Base-by-base conservation (phyloP, 441 rosid species). In the Populus trichocarpa region DNA sequence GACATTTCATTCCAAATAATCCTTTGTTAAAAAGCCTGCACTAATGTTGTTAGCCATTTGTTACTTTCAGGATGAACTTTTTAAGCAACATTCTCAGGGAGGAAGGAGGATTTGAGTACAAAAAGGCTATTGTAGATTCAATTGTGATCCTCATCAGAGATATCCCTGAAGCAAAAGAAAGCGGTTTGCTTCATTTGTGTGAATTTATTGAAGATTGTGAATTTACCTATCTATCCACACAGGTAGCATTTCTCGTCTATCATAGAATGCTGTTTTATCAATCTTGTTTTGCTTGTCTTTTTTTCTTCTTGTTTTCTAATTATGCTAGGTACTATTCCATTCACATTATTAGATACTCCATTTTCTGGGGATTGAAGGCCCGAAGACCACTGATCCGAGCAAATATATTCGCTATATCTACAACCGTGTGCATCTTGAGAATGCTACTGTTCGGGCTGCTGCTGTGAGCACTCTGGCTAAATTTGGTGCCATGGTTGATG, bases 161-260 rank as follows among this genome's bases (percentile, higher is more conserved):
- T 86, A 96, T 96, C 71, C 97, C 98, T 2, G 98, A 96, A 57
- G 97, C 97, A 63, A 96, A 94, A 85, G 99, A 96, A 84, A 89
- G 87, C 77, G 99, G 99, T 67, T 82, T 96, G 88, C 97, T 92
- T 84, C 99, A 96, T 90, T 88, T 96, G 50, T 94, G 98, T 65
- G 97, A 96, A 80, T 96, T 96, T 85, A 96, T 96, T 74, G 99
- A 96, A 87, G 99, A 96, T 82, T 94, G 99, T 88, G 99, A 96
- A 90, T 96, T 96, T 85, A 94, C 99, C 53, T 96, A 94, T 78
- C 98, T 96, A 79, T 96, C 97, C 57, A 90, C 98, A 30, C 99
- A 96, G 99, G 99, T 96, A 78, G 42, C 64, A 11, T 68, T 46
- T 82, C 53, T 79, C 1, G 68, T 70, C 46, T 71, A 70, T 42